Conservation (phyloP, 306 rosid genomes). For the Mimosa bimucronata region DNA sequence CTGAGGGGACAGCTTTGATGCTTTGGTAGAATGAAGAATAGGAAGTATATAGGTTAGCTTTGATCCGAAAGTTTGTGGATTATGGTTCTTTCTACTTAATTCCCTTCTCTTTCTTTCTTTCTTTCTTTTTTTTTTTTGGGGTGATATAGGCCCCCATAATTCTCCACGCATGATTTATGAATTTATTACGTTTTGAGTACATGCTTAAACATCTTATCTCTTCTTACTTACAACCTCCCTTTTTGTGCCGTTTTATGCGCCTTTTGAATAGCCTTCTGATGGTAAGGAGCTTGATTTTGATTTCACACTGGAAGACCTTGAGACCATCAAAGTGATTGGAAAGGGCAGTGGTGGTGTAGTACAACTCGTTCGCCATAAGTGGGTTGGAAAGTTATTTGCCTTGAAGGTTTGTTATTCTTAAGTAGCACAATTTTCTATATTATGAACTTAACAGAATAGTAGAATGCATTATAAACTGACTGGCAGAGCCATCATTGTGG, state of each 20-base stretch:
- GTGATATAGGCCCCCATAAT: background rate
- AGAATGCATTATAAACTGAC: constrained; percentile 10
- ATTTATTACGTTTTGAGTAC: background rate
- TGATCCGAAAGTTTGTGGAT: constrained; percentile 29
- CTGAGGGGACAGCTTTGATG: background rate
- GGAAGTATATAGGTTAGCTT: background rate
- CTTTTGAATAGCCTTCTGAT: constrained; percentile 67
- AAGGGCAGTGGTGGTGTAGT: constrained; percentile 98
- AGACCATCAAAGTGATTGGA: constrained; percentile 89
- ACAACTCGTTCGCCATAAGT: constrained; percentile 96
- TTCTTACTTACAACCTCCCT: constrained; percentile 20
- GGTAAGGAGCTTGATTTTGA: constrained; percentile 74
- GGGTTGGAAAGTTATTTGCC: constrained; percentile 90
- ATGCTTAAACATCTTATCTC: constrained; percentile 22
- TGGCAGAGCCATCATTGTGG: too few relatives aligned
- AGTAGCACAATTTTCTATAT: constrained; percentile 10
- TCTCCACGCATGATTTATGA: constrained; percentile 14
- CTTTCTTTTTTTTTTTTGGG: background rate
- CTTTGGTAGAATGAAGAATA: constrained; percentile 8
- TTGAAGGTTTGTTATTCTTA: constrained; percentile 66
- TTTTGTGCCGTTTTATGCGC: constrained; percentile 14
- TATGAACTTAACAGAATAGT: constrained; percentile 7
- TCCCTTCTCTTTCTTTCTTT: background rate
- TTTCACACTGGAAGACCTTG: constrained; percentile 83
- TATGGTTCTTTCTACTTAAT: constrained; percentile 29